A percentile compares a stretch with the other conserved stretches of the same genome.
Conservation (phyloP, 106 monocot species). For the Narthecium ossifragum region DNA sequence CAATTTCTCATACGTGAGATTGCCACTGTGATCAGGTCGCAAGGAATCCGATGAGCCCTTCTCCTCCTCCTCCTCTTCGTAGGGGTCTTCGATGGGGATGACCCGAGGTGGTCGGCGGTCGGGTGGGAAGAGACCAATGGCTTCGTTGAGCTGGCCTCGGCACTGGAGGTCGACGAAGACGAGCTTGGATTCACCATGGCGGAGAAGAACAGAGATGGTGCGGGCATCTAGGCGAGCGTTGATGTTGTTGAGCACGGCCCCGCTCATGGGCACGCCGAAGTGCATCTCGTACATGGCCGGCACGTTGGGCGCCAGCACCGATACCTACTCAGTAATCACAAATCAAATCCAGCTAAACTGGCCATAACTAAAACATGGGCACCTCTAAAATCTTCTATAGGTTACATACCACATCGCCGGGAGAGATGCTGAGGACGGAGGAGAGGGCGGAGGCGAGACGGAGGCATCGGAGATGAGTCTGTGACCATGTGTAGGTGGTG, state of each 20-base stretch:
- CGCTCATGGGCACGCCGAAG: conserved; percentile 64
- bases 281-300: conserved; percentile 81
- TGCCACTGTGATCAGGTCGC: no score
- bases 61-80: neutral
- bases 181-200: conserved; percentile 23
- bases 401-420: conserved; percentile 37
- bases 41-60: no score
- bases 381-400: neutral
- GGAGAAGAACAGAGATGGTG: conserved; percentile 33
- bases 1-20: conserved; percentile 11
- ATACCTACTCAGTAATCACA: conserved; percentile 10
- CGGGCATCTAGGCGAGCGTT: conserved; percentile 36
- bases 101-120: conserved; percentile 9
- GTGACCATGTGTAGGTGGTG: conserved; percentile 38
- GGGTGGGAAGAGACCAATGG: conserved; percentile 13
- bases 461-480: conserved; percentile 41
- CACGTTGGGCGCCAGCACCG: conserved; percentile 24
- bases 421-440: conserved; percentile 24
- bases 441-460: conserved; percentile 48
- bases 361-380: neutral
- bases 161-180: conserved; percentile 28
- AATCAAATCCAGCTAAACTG: neutral
- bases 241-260: conserved; percentile 40
- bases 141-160: conserved; percentile 12
- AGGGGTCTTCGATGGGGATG: conserved; percentile 32